A percentile compares a stretch with the other conserved stretches of the same genome.
Evolutionary conservation across 352 stramenopile genomes (phyloP).

Genomic region (Globisporangium cylindrosporum): DNA sequence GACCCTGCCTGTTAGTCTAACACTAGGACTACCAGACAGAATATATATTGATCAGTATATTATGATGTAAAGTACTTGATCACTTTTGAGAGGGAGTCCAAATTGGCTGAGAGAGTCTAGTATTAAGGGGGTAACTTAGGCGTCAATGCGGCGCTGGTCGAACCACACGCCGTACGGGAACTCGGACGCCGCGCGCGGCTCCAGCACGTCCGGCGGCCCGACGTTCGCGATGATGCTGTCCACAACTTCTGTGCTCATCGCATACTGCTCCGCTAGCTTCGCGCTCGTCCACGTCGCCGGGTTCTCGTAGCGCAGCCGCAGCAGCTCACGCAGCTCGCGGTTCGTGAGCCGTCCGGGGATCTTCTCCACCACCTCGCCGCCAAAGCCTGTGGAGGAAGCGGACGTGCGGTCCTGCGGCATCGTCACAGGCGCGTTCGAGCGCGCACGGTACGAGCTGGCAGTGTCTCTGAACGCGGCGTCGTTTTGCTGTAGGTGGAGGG

Average conservation of each 20-base stretch:
- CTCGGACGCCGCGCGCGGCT: conserved; percentile 40
- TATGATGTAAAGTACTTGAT: not conserved
- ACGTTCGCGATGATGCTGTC: conserved; percentile 33
- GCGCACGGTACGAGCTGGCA: conserved; percentile 56
- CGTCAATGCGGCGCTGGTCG: not conserved
- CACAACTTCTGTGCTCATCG: conserved; percentile 33
- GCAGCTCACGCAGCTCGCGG: conserved; percentile 47
- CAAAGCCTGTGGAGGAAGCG: conserved; percentile 33
- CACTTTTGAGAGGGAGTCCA: not conserved
- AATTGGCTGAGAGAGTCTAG: not conserved
- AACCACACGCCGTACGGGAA: conserved; percentile 67
- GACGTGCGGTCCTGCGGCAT: conserved; percentile 56
- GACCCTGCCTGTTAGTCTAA: not conserved
- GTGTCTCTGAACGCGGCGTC: conserved; percentile 51
- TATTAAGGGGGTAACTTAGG: conserved; percentile 3
- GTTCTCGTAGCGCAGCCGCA: conserved; percentile 66
- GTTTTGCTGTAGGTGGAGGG: conserved; percentile 29
- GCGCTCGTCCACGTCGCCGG: conserved; percentile 43
- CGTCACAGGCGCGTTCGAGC: conserved; percentile 35
- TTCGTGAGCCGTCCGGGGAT: conserved; percentile 51
- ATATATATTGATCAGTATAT: not conserved
- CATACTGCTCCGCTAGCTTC: conserved; percentile 51
- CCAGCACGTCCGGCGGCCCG: conserved; percentile 58
- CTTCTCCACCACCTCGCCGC: conserved; percentile 30
- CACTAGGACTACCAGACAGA: not conserved